Evolutionary conservation across 805 yeast genomes (phyloP), one percentile per base, ranked within the genome.

Genomic region (Candida yuanshanica): DNA sequence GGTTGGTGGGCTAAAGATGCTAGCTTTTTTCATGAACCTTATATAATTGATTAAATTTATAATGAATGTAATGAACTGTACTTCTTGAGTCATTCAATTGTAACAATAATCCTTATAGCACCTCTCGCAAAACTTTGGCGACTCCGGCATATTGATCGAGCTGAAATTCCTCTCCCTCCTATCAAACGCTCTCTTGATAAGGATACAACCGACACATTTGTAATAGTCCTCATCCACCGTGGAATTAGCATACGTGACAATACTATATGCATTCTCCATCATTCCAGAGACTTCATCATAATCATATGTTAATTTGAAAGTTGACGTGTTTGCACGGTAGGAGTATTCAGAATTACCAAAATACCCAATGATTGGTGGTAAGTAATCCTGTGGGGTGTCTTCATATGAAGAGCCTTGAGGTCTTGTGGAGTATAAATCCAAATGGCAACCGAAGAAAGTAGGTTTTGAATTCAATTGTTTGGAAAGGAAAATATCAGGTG

Each of bases 401-500:
- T 40, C 41, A 5, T n/a, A 12, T 2, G 25, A 22, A 6, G 14
- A 26, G 2, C 12, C 8, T 16, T 16, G n/a, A 9, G 38, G 41
- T 33, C 48, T 36, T 22, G 26, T 48, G 11, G 41, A 47, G 35
- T 37, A 51, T 26, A 38, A 38, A 13, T 42, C 56, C 29, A 48
- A 46, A 37, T 40, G 32, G 63, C 96, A 90, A 5, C 97, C 96
- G 56, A 89, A 83, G 61, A 88, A 87, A 0, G 80, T 66, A 12
- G 96, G 96, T 44, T 64, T 73, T 9, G 75, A 65, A 9, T 74
- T 72, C 41, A 82, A 65, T 40, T 76, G 74, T 43, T 60, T 49
- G 37, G 64, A 59, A n/a, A 68, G 36, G 50, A 81, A 76, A 2
- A 77, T 66, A 11, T 64, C 57, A 12, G 60, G 56, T 47, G 68